Percentiles rank a stretch among this genome's conserved stretches.
Evolutionary conservation across 78 protist genomes (phyloP).

Genomic region (Dictyostelium brefeldianum): DNA sequence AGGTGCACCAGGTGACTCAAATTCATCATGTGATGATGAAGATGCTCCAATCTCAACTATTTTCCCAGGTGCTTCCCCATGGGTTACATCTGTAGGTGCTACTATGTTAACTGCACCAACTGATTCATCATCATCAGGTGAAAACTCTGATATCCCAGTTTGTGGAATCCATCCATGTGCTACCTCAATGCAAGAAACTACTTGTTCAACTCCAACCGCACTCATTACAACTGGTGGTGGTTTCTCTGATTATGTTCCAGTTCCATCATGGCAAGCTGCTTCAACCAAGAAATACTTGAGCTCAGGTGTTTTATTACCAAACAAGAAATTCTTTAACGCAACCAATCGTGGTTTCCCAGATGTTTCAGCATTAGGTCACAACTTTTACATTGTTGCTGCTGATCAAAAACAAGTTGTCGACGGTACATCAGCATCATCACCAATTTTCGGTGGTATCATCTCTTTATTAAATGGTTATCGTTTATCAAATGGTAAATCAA

Average conservation of each 20-base stretch:
- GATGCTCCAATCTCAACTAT: slow-evolving; percentile 28
- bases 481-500: not conserved
- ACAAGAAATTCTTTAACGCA: slow-evolving; percentile 24
- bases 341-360: slow-evolving; percentile 85
- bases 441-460: slow-evolving; percentile 66
- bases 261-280: slow-evolving; percentile 56
- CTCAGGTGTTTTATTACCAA: slow-evolving; percentile 45
- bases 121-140: not conserved
- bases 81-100: slow-evolving; percentile 71
- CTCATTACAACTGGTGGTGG: slow-evolving; percentile 87
- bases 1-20: slow-evolving; percentile 74
- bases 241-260: slow-evolving; percentile 56
- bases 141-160: slow-evolving; percentile 17
- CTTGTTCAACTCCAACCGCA: slow-evolving; percentile 60
- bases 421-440: slow-evolving; percentile 84
- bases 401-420: slow-evolving; percentile 9
- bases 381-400: slow-evolving; percentile 41
- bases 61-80: slow-evolving; percentile 77
- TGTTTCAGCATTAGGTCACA: slow-evolving; percentile 73
- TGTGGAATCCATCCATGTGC: slow-evolving; percentile 27
- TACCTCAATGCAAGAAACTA: slow-evolving; percentile 46
- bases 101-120: slow-evolving; percentile 28
- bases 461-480: slow-evolving; percentile 68
- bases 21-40: not conserved
- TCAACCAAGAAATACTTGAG: slow-evolving; percentile 23